phyloP scores from a whole-genome alignment of 2,329 filamentous ascomycete species.

The Pyricularia pennisetigena region DNA sequence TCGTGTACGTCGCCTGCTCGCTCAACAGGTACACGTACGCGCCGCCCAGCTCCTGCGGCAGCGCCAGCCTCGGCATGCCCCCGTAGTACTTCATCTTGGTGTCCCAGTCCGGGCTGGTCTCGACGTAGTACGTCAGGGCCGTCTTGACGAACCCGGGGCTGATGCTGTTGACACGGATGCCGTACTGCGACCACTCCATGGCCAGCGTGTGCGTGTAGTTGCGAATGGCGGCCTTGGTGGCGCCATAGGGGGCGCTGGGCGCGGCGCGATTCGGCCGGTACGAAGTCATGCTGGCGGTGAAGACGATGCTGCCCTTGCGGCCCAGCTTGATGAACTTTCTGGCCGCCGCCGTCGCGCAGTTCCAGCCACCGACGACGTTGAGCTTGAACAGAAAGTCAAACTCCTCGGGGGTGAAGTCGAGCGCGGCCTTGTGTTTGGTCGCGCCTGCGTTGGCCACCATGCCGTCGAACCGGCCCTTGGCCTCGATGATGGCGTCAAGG shows the following conservation, averaged over 20 bases:
- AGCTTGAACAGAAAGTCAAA: constrained; percentile 31
- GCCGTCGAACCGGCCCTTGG: constrained; percentile 30
- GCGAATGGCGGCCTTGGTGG: constrained; percentile 21
- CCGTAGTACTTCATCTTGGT: constrained; percentile 45
- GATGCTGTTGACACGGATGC: constrained; percentile 33
- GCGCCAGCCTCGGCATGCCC: constrained; percentile 43
- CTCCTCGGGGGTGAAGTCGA: constrained; percentile 28
- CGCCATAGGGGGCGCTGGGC: constrained; percentile 37
- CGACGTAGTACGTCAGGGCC: constrained; percentile 39
- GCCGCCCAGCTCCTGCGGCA: constrained; percentile 65
- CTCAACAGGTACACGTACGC: constrained; percentile 76
- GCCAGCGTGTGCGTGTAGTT: constrained; percentile 4
- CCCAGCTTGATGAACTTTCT: constrained; percentile 26
- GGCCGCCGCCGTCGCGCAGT: constrained; percentile 33
- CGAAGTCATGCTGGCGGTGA: constrained; percentile 3
- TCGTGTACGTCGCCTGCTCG: constrained; percentile 76
- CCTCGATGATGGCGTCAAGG: constrained; percentile 15
- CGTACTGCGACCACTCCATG: constrained; percentile 31
- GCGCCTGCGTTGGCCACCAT: constrained; percentile 29
- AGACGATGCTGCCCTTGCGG: constrained; percentile 16
- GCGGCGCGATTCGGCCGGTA: constrained; percentile 21
- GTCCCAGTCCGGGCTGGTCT: constrained; percentile 22
- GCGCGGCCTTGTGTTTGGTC: constrained; percentile 34
- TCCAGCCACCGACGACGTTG: constrained; percentile 35
- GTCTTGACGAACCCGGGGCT: constrained; percentile 31